phyloP scores from a whole-genome alignment of 352 stramenopile genomes.

The Phytophthora foliorum region DNA sequence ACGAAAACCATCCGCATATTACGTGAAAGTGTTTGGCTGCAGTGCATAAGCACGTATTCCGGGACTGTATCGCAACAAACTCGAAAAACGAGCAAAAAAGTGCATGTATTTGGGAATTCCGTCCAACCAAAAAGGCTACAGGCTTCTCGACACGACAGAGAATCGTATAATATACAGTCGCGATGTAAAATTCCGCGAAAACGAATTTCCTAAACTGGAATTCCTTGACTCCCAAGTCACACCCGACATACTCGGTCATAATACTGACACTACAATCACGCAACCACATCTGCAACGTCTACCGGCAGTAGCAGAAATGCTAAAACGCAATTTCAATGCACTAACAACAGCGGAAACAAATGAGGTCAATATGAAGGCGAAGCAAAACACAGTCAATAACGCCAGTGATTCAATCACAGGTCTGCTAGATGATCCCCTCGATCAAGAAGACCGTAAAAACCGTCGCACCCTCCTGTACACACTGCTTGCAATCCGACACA shows the following conservation, averaged over 20 bases:
- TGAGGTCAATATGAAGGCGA: too few species aligned
- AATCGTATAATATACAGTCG: conserved; percentile 16
- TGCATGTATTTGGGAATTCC: conserved; percentile 15
- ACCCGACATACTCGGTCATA: background rate
- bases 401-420: background rate
- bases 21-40: conserved; percentile 13
- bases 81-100: conserved; percentile 1
- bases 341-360: background rate
- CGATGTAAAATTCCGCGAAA: conserved; percentile 8
- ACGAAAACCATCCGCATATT: background rate
- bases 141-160: background rate
- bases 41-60: conserved; percentile 1
- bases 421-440: conserved; percentile 4
- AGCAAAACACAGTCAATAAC: background rate
- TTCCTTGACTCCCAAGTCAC: background rate
- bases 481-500: conserved; percentile 11
- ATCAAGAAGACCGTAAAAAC: too few species aligned
- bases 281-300: background rate
- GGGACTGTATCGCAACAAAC: background rate
- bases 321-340: too few species aligned
- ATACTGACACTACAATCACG: background rate
- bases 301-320: conserved; percentile 1
- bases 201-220: conserved; percentile 5
- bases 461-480: too few species aligned
- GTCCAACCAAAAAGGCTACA: background rate